These are phyloP conservation scores for Dalbergia oliveri DNA, from an alignment of 306 rosid genomes.

Conservation along the genomic window DNA sequence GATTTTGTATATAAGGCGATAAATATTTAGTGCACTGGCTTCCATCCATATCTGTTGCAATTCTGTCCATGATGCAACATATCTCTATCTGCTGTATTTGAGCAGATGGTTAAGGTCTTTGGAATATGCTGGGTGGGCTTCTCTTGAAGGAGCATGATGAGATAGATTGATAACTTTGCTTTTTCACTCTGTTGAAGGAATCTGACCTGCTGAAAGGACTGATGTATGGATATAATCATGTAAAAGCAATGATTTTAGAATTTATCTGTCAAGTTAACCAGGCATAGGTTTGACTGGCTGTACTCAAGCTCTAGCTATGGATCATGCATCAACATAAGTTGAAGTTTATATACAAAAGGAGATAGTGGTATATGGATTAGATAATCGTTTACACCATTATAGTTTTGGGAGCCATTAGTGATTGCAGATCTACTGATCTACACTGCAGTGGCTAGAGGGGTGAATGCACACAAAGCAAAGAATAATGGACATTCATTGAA, in stretches of 20 bases:
- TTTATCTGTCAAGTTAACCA: conserved; percentile 23
- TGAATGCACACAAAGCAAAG: conserved; percentile 20
- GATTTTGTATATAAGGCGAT: not conserved
- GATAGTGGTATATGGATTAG: conserved; percentile 3
- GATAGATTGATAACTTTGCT: conserved; percentile 28
- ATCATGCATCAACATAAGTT: not conserved
- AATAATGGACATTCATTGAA: conserved; percentile 13
- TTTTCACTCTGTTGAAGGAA: conserved; percentile 9
- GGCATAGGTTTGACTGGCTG: not conserved
- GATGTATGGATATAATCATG: not conserved
- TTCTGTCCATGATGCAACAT: not conserved
- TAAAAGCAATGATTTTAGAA: not conserved
- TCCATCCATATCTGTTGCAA: not conserved
- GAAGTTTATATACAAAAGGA: conserved; percentile 29
- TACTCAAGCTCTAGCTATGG: conserved; percentile 21
- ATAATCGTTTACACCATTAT: not conserved
- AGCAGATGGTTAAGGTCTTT: conserved; percentile 11
- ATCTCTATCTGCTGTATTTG: not conserved
- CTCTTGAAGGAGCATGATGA: conserved; percentile 23
- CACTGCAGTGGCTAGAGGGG: conserved; percentile 6
- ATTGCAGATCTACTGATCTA: not conserved
- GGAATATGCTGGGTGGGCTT: conserved; percentile 21
- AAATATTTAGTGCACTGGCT: not conserved
- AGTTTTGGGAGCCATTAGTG: conserved; percentile 1
- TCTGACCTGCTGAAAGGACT: conserved; percentile 22